Evolutionary conservation across 805 yeast genomes (phyloP).

Genomic region (Barnettozyma pratensis): DNA sequence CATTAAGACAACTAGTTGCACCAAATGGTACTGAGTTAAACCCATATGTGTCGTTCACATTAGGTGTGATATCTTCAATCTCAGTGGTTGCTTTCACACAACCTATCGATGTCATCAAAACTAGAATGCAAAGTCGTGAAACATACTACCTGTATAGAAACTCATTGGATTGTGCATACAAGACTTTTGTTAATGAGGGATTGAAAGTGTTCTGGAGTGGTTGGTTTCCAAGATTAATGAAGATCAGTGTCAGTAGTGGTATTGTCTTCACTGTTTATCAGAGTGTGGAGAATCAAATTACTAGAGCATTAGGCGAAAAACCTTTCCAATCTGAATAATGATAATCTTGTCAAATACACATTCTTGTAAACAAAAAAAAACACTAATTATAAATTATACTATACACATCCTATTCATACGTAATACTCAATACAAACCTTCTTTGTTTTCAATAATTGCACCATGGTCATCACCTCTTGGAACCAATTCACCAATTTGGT

Average conservation of each 20-base stretch:
- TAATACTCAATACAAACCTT: constrained; percentile 24
- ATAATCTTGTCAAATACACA: background rate
- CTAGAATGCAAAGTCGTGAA: constrained; percentile 78
- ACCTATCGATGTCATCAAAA: constrained; percentile 83
- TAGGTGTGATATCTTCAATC: constrained; percentile 61
- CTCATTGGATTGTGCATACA: constrained; percentile 50
- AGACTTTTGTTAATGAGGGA: constrained; percentile 44
- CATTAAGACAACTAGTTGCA: constrained; percentile 63
- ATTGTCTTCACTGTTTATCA: constrained; percentile 62
- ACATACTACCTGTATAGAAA: constrained; percentile 55
- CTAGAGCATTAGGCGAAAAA: constrained; percentile 30
- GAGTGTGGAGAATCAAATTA: constrained; percentile 44
- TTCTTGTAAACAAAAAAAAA: background rate
- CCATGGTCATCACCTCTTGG: constrained; percentile 41
- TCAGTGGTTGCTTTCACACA: constrained; percentile 79
- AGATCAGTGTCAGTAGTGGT: constrained; percentile 68
- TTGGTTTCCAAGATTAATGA: constrained; percentile 61
- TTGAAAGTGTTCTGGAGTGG: constrained; percentile 49
- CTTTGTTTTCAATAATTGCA: constrained; percentile 46
- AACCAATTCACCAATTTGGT: constrained; percentile 57
- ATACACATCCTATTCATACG: background rate
- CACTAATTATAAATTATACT: background rate
- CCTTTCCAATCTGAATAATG: constrained; percentile 29
- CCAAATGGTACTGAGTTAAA: constrained; percentile 41
- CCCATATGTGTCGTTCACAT: constrained; percentile 28